Conservation (phyloP, 2,329 filamentous ascomycete species). For the Phaeomoniella chlamydospora region DNA sequence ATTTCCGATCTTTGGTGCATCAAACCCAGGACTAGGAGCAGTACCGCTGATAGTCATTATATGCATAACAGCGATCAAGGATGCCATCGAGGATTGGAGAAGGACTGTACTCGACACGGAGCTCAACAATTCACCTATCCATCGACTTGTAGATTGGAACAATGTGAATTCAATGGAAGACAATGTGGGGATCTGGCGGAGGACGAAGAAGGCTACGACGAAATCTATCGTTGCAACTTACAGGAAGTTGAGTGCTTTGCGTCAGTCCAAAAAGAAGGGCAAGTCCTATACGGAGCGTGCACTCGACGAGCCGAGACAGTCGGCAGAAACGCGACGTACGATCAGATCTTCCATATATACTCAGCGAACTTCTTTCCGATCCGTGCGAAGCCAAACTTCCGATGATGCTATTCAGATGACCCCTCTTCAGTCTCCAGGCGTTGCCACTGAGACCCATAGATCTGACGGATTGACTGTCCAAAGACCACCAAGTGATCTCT, state of each 20-base stretch:
- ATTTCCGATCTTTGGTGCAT: slow-evolving; percentile 88
- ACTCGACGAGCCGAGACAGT: slow-evolving; percentile 45
- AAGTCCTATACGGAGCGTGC: slow-evolving; percentile 34
- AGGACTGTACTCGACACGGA: slow-evolving; percentile 83
- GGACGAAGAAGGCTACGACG: slow-evolving; percentile 76
- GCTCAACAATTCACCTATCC: slow-evolving; percentile 89
- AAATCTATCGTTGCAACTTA: slow-evolving; percentile 43
- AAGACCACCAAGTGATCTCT: slow-evolving; percentile 8
- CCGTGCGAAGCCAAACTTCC: slow-evolving; percentile 27
- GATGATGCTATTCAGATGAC: slow-evolving; percentile 84
- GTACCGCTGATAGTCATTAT: slow-evolving; percentile 91
- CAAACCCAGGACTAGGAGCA: slow-evolving; percentile 77
- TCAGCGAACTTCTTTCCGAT: slow-evolving; percentile 35
- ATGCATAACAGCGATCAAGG: slow-evolving; percentile 76
- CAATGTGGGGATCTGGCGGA: slow-evolving; percentile 72
- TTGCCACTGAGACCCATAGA: background rate
- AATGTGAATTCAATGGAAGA: slow-evolving; percentile 91
- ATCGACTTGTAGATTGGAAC: slow-evolving; percentile 73
- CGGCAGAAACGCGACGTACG: slow-evolving; percentile 46
- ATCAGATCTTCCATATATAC: slow-evolving; percentile 42
- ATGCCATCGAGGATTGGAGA: slow-evolving; percentile 89
- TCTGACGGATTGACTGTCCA: slow-evolving; percentile 1
- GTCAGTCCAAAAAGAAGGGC: slow-evolving; percentile 33
- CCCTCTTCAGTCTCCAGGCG: slow-evolving; percentile 64
- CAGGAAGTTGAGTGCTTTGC: slow-evolving; percentile 24